Base-by-base conservation (phyloP, 371 early-diverging fungal genomes). In the Encephalitozoon hellem region DNA sequence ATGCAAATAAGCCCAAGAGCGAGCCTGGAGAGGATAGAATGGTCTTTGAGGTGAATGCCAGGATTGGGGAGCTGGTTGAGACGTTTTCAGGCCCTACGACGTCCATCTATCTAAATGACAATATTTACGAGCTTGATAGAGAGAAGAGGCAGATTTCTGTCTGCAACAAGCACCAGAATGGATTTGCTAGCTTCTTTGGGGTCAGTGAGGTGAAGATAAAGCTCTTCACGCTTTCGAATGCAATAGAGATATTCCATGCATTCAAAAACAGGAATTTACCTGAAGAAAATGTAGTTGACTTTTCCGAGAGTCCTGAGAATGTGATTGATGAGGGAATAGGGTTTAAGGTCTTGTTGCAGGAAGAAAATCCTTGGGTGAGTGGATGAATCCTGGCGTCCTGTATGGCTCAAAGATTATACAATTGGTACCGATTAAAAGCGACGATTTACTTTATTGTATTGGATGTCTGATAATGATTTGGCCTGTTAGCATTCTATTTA, bases 341-440 rank as follows among this genome's bases (percentile, higher is more conserved):
- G 30, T 23, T 72, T 49, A 72, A 34, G 64, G 42, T 72, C 5
- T 18, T 59, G 59, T 11, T 59, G 21, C 51, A 65, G 39, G 73
- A 72, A 51, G 64, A 65, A 49, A 72, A 72, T 52, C 73, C 73
- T 34, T 72, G 73, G 73, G 32, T 42, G 4, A 15, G 34, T 4
- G 66, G 43, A 21, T 66, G 9, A 66, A 2, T 47, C 21, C 8
- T 15, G 3, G 2, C 2, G 3, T 15, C 18, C 21, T 12, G 34
- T 2, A 2, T 34, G 34, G 2, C 34, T 34, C 6, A 6, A 6
- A 34, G 34, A 34, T 6, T 34, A 34, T 34, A 34, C 34, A 34
- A 34, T 53, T 21, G 6, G n/a, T 11, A 21, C 32, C 25, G 32
- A 53, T 32, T 28, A 53, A 53, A 53, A 8, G 18, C 18, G 9